phyloP scores from a whole-genome alignment of 169 alveolate genomes.

The Plasmodium vivax region DNA sequence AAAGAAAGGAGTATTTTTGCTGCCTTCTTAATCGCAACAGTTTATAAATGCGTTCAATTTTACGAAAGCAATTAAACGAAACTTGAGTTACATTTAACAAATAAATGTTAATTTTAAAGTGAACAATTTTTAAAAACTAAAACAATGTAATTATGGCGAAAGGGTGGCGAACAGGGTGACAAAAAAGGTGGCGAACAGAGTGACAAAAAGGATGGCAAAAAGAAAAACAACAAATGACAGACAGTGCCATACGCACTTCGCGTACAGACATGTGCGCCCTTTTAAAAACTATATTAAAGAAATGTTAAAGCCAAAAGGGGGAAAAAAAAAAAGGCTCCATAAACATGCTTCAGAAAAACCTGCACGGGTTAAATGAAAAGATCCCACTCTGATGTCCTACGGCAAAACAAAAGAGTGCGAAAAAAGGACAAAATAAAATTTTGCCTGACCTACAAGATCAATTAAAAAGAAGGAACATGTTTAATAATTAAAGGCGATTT shows the following conservation, averaged over 20 bases:
- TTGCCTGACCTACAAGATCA: not conserved
- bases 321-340: not conserved
- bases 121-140: conserved; percentile 1
- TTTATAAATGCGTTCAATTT: not conserved
- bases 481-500: not conserved
- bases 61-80: not conserved
- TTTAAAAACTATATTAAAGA: not conserved
- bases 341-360: not conserved
- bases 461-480: not conserved
- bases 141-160: conserved; percentile 10
- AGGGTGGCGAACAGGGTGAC: not conserved
- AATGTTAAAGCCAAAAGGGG: not conserved
- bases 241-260: not conserved
- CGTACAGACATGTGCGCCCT: not conserved
- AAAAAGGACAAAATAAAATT: not conserved
- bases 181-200: no score
- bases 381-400: not conserved
- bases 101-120: conserved; percentile 9
- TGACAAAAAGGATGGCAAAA: not conserved
- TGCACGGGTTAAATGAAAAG: not conserved
- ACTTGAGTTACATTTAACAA: not conserved
- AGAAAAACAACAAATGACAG: conserved; percentile 3
- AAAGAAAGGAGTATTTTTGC: not conserved
- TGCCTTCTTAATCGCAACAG: not conserved
- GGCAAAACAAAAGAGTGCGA: not conserved